Evolutionary conservation across 768 basidiomycete species (phyloP), one percentile per base, ranked within the genome.

Genomic region (Suillus subalutaceus): DNA sequence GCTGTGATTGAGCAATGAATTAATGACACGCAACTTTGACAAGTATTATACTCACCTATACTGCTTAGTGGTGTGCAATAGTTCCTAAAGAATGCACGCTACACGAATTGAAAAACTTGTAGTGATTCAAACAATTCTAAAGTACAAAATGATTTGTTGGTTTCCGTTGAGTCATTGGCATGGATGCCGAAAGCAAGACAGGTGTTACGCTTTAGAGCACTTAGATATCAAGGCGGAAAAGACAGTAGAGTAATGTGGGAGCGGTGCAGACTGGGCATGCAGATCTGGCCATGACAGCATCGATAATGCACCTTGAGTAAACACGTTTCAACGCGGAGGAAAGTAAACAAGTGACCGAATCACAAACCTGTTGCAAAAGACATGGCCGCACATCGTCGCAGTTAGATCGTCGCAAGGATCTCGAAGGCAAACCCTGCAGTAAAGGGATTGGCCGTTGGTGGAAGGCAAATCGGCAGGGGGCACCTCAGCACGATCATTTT

Each of bases 351-450:
- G 50, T 16, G 6, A 23, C 23, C 5, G 50, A 69, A 59, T 65
- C 37, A 74, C 83, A 30, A 65, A 87, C 88, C 79, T 65, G 63
- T 85, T 80, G 69, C 88, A 89, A 68, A 89, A 89, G 20, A 89
- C 69, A 67, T 89, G 88, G 4, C 88, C 88, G 69, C 88, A 89
- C 74, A 86, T 84, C 5, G 85, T 88, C 26, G 83, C 87, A 3
- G 85, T 88, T 55, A 83, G 80, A 65, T 87, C 81, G 43, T 82
- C 79, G 62, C 85, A 86, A 1, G 82, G 80, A 62, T 87, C 81
- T 32, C 76, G 72, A 6, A 78, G 75, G 68, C 87, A 88, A 1
- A 81, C 73, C 35, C 88, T 81, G 64, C 86, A 88, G 57, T 87
- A 83, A 59, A 86, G 70, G 52, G 71, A 64, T 37, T 56, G 50